Evolutionary conservation across 139 green algal species (phyloP), one percentile per base, ranked within the genome.

Genomic region (Tetratostichococcus sp.): DNA sequence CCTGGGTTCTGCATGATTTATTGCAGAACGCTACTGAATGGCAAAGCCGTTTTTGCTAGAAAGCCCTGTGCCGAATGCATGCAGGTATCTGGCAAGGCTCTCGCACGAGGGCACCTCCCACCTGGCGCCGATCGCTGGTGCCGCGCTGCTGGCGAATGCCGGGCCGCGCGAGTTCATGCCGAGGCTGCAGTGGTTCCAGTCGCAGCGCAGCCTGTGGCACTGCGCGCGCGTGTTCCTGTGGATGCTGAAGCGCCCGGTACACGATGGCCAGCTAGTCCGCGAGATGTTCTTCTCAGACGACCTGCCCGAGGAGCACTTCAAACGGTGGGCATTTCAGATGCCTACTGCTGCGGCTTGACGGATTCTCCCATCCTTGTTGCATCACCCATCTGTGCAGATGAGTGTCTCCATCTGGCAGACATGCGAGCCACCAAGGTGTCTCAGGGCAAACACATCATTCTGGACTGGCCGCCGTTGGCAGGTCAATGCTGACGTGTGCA

Each of bases 131-230:
- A 32, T 94, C 25, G 75, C 81, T 23, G 90, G 87, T 1, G 80
- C 85, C 11, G 90, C 74, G 26, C 83, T 90, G 65, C 67, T 94
- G 70, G 72, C 70, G 1, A 65, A 43, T 21, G 73, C 73, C 30
- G 32, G 39, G 28, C 35, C 71, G 35, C 59, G 35, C 19, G 35
- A 50, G 25, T 39, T 30, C 1, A 33, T 43, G 17, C 73, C 73
- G 21, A 35, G 65, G 65, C 70, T 72, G 34, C 35, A 67, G 25
- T 77, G 65, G 65, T 72, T 70, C 30, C n/a, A 65, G 6, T 33
- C 16, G 30, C 73, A 77, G 65, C 65, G 43, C 33, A 77, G 73
- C 73, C 26, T 43, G 19, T 58, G 59, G 73, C 73, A 77, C 42
- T 30, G 35, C 25, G 35, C n/a, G 1, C 70, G 71, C 28, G 73